phyloP scores from a whole-genome alignment of 1,139 yeast genomes.

The Hansenula lynferdii region DNA sequence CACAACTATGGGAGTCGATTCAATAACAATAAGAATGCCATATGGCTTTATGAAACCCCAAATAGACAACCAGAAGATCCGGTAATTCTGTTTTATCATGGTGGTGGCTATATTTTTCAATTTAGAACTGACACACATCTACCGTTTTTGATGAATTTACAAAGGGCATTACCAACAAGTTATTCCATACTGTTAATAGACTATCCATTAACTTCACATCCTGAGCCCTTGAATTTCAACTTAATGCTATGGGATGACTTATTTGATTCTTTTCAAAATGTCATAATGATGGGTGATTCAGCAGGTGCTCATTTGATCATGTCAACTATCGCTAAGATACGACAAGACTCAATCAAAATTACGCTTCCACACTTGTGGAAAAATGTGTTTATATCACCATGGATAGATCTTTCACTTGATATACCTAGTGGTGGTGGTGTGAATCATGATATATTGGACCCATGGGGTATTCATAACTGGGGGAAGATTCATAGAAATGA shows the following conservation, averaged over 20 bases:
- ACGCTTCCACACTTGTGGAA: not conserved
- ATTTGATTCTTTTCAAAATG: not conserved
- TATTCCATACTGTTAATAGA: slow-evolving; percentile 3
- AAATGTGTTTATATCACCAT: slow-evolving; percentile 4
- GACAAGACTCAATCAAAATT: not conserved
- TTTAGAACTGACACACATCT: slow-evolving; percentile 3
- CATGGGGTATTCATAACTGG: not conserved
- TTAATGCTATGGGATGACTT: not conserved
- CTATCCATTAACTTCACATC: slow-evolving; percentile 3
- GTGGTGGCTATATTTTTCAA: slow-evolving; percentile 4
- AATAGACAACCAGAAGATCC: slow-evolving; percentile 1
- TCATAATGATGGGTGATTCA: slow-evolving; percentile 5
- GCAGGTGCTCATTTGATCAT: slow-evolving; percentile 5
- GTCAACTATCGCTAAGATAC: not conserved
- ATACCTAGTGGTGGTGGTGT: not conserved
- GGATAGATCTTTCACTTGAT: slow-evolving; percentile 1
- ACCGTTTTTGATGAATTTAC: not conserved
- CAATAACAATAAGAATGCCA: not conserved
- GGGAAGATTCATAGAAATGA: not conserved
- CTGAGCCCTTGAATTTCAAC: slow-evolving; percentile 1
- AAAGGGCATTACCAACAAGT: not conserved
- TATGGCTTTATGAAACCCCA: slow-evolving; percentile 2
- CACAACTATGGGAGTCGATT: not conserved
- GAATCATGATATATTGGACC: slow-evolving; percentile 1
- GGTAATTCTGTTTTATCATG: slow-evolving; percentile 4